Evolutionary conservation across 768 basidiomycete species (phyloP).

Genomic region (Lactifluus piperatus): DNA sequence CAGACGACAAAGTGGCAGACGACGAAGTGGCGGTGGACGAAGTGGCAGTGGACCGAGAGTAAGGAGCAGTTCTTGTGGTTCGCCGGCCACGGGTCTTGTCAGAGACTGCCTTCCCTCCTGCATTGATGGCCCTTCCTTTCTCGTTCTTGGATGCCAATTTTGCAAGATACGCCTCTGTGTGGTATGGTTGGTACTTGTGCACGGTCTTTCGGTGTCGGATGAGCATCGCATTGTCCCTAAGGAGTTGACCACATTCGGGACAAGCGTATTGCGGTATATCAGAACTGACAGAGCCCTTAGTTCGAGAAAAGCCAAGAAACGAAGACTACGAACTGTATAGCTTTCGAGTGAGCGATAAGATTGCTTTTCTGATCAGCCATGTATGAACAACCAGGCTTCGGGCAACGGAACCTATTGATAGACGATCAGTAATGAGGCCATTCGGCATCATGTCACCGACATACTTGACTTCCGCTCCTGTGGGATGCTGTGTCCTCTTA

Average conservation of each 20-base stretch:
- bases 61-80: neutral
- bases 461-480: conserved; percentile 4
- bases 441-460: neutral
- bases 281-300: neutral
- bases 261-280: neutral
- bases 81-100: neutral
- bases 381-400: neutral
- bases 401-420: conserved; percentile 1
- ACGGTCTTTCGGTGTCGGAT: conserved; percentile 1
- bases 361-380: neutral
- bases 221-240: neutral
- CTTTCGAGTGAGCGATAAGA: neutral
- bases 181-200: conserved; percentile 8
- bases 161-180: neutral
- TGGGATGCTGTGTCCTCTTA: conserved; percentile 1
- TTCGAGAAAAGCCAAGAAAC: neutral
- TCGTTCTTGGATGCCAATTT: neutral
- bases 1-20: neutral
- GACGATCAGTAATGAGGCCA: neutral
- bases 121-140: neutral
- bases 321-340: conserved; percentile 3
- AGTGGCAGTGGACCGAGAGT: neutral
- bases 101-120: neutral
- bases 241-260: neutral
- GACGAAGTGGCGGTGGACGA: neutral